Evolutionary conservation across 2,329 filamentous ascomycete species (phyloP).

Genomic region (Zasmidium citrigriseum): DNA sequence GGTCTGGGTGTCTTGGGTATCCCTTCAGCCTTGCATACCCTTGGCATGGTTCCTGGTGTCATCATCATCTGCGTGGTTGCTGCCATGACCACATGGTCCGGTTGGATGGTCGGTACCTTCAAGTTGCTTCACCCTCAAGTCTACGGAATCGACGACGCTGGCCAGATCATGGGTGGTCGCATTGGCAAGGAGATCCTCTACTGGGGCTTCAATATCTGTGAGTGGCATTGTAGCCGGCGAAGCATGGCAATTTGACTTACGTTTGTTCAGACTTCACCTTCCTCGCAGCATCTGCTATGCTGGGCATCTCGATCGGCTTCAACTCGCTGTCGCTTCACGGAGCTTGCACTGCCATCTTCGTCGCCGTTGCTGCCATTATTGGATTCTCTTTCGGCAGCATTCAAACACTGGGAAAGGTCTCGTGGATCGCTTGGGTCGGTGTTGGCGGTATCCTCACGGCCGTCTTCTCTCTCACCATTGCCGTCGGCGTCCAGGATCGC

Average conservation of each 20-base stretch:
- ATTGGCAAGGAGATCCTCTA: slow-evolving; percentile 52
- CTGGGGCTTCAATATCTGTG: slow-evolving; percentile 20
- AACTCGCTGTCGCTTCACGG: slow-evolving; percentile 31
- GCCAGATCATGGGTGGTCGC: slow-evolving; percentile 54
- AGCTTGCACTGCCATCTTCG: slow-evolving; percentile 44
- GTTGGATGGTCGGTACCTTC: slow-evolving; percentile 52
- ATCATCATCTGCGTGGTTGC: slow-evolving; percentile 44
- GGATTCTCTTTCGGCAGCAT: slow-evolving; percentile 40
- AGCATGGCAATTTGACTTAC: slow-evolving; percentile 1
- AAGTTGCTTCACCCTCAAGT: slow-evolving; percentile 56
- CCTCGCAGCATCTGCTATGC: slow-evolving; percentile 40
- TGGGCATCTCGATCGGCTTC: slow-evolving; percentile 29
- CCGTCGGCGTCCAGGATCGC: slow-evolving; percentile 37
- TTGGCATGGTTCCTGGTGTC: slow-evolving; percentile 52
- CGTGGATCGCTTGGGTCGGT: slow-evolving; percentile 40
- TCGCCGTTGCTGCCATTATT: slow-evolving; percentile 44
- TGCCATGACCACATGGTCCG: slow-evolving; percentile 51
- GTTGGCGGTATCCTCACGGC: slow-evolving; percentile 27
- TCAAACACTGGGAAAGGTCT: slow-evolving; percentile 37
- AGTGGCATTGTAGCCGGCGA: not conserved
- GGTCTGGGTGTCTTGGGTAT: slow-evolving; percentile 51
- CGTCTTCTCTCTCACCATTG: slow-evolving; percentile 36
- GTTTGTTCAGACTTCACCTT: slow-evolving; percentile 25
- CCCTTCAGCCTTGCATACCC: slow-evolving; percentile 40
- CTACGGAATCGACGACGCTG: slow-evolving; percentile 60